Base-by-base conservation (phyloP, 371 early-diverging fungal genomes). In the Mortierella sp. region DNA sequence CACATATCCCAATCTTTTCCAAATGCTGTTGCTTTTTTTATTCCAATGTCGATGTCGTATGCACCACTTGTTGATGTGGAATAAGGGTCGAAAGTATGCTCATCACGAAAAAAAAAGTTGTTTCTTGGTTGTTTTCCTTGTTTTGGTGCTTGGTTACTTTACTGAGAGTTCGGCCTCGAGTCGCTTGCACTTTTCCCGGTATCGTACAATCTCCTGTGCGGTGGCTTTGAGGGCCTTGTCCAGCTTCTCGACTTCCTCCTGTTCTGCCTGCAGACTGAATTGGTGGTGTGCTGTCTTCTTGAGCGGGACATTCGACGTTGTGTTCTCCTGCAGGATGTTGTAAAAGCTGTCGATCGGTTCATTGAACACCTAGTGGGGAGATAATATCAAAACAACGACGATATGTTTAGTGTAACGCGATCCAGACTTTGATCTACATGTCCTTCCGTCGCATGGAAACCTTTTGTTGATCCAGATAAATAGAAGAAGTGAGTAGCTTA, bases 331-430 rank as follows among this genome's bases (percentile, higher is more conserved):
- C 58, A 95, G 85, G 26, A 91, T 78, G 70, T 92, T 91, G 85
- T 93, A 93, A 72, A 96, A 90, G n/a, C 92, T 89, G 73, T 96
- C 96, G 2, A 94, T 93, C 0, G 97, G 97, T 77, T 95, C 95
- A 76, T 95, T 95, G 79, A 97, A 97, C 4, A 97, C 91, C 93
- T 93, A 78, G 24, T 24, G 2, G 34, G 39, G 2, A 26, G 2
- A 31, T 26, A 5, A 40, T 22, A 48, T 31, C 44, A 34, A 41
- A 37, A 31, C n/a, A 66, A 52, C 41, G 65, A n/a, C n/a, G n/a
- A n/a, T n/a, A n/a, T n/a, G n/a, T n/a, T n/a, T n/a, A n/a, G n/a
- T n/a, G n/a, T n/a, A n/a, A n/a, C n/a, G n/a, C n/a, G n/a, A n/a
- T n/a, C n/a, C n/a, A n/a, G n/a, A n/a, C n/a, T n/a, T n/a, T n/a